A percentile compares a stretch with the other conserved stretches of the same genome.
Evolutionary conservation across 306 rosid genomes (phyloP).

Genomic region (Parietaria judaica): DNA sequence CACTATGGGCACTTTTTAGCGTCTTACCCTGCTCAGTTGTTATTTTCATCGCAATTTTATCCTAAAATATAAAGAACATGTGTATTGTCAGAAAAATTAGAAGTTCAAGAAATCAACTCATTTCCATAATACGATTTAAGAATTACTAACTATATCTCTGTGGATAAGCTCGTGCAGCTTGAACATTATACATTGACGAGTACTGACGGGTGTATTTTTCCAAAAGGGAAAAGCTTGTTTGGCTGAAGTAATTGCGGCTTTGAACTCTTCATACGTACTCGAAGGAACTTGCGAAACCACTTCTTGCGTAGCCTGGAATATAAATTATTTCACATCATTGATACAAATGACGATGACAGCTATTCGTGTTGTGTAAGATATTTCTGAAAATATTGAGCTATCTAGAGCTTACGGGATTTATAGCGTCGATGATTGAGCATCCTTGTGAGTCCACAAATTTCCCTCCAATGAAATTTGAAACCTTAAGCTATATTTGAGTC

Average conservation of each 20-base stretch:
- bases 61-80: slow-evolving; percentile 30
- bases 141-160: slow-evolving; percentile 57
- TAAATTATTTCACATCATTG: slow-evolving; percentile 18
- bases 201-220: slow-evolving; percentile 49
- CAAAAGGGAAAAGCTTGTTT: slow-evolving; percentile 64
- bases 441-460: slow-evolving; percentile 44
- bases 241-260: slow-evolving; percentile 67
- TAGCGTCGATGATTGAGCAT: slow-evolving; percentile 38
- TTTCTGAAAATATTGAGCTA: slow-evolving; percentile 3
- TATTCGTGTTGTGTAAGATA: slow-evolving; percentile 5
- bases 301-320: slow-evolving; percentile 68
- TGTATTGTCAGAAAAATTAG: background rate
- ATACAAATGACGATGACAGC: slow-evolving; percentile 8
- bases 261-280: slow-evolving; percentile 60
- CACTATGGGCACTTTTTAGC: slow-evolving; percentile 50
- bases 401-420: slow-evolving; percentile 53
- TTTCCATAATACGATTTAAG: slow-evolving; percentile 1
- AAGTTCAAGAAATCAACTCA: slow-evolving; percentile 1
- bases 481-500: slow-evolving; percentile 47
- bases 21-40: slow-evolving; percentile 60
- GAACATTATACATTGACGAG: slow-evolving; percentile 59
- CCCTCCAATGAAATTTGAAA: slow-evolving; percentile 68
- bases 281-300: slow-evolving; percentile 66
- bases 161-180: slow-evolving; percentile 65
- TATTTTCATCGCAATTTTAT: slow-evolving; percentile 52